Percentiles rank a stretch among this genome's conserved stretches.
These are phyloP conservation scores for Aspergillus fumigatiaffinis DNA, from an alignment of 2,329 filamentous ascomycete genomes.

Conservation along the genomic window DNA sequence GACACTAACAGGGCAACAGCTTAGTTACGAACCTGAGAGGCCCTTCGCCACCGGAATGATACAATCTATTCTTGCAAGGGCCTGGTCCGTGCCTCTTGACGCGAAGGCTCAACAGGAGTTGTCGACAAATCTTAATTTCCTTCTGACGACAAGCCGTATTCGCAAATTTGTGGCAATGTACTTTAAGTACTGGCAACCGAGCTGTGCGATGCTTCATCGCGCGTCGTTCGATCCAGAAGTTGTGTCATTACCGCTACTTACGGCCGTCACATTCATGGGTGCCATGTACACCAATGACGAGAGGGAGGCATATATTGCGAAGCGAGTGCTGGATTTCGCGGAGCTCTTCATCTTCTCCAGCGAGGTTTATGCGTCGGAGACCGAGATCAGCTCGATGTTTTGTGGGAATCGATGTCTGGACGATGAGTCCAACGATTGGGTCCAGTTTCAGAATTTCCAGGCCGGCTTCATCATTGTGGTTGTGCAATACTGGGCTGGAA, in stretches of 20 bases:
- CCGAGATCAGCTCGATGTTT: constrained; percentile 36
- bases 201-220: constrained; percentile 42
- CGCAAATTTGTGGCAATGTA: constrained; percentile 41
- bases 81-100: constrained; percentile 37
- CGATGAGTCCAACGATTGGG: constrained; percentile 28
- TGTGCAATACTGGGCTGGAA: constrained; percentile 45
- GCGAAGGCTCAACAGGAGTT: constrained; percentile 38
- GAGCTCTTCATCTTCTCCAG: constrained; percentile 44
- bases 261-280: constrained; percentile 41
- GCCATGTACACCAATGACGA: constrained; percentile 44
- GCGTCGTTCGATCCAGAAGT: constrained; percentile 40
- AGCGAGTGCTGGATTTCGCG: constrained; percentile 40
- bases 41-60: constrained; percentile 38
- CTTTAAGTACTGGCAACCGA: constrained; percentile 45
- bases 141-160: constrained; percentile 40
- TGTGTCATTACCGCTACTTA: constrained; percentile 36
- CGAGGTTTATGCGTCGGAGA: constrained; percentile 39
- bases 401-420: constrained; percentile 18
- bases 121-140: constrained; percentile 34
- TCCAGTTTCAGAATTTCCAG: constrained; percentile 40
- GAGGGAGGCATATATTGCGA: constrained; percentile 35
- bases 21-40: constrained; percentile 33
- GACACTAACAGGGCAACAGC: constrained; percentile 16
- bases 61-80: constrained; percentile 37
- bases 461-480: constrained; percentile 41